phyloP scores from a whole-genome alignment of 495 filamentous ascomycete genomes.

The Neurospora sp. region DNA sequence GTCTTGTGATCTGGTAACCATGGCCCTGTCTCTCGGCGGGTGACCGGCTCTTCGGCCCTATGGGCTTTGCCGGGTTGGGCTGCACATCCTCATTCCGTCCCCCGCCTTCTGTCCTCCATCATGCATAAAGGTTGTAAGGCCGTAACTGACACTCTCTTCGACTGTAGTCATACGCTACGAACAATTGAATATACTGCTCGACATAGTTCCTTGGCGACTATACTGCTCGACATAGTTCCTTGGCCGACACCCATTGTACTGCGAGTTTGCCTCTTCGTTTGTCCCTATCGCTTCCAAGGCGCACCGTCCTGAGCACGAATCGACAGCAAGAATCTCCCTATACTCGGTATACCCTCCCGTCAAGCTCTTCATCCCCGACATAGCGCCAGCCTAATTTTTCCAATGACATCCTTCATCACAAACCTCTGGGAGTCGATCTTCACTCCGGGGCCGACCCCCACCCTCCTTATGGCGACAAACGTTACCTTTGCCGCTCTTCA shows the following conservation, averaged over 20 bases:
- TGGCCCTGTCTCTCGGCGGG: background rate
- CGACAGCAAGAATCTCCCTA: background rate
- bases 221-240: too few relatives aligned
- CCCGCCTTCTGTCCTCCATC: background rate
- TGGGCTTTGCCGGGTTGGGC: background rate
- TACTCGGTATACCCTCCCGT: background rate
- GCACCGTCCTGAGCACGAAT: background rate
- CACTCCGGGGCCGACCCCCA: constrained; percentile 77
- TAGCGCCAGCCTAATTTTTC: constrained; percentile 8
- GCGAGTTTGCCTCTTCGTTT: background rate
- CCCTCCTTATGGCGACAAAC: constrained; percentile 85
- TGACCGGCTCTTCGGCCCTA: background rate
- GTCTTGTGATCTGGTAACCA: background rate
- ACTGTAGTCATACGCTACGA: background rate
- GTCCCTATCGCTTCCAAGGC: background rate
- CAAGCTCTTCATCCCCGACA: background rate
- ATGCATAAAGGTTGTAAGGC: background rate
- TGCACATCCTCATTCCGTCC: background rate
- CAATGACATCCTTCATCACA: constrained; percentile 71
- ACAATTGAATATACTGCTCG: background rate
- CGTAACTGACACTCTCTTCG: background rate
- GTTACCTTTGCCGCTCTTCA: constrained; percentile 79
- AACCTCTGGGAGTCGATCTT: constrained; percentile 89
- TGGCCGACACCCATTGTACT: background rate
- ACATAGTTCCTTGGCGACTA: too few relatives aligned